Conservation (phyloP, 139 green algal species). For the Limnomonas spitsbergensis region DNA sequence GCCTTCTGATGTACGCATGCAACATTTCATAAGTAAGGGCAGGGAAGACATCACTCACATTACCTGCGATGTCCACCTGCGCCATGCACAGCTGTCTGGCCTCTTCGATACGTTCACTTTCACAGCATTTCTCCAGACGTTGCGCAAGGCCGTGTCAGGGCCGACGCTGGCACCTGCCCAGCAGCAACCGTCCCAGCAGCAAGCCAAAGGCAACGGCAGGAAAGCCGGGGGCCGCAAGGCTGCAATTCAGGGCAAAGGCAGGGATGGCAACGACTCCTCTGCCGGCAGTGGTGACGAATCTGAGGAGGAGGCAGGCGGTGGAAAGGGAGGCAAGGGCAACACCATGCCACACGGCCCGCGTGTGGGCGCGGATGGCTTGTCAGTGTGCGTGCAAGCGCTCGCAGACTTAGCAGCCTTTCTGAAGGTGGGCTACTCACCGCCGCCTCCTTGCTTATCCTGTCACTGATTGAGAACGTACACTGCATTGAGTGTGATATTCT, state of each 20-base stretch:
- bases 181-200: background rate
- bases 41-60: too few relatives aligned
- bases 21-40: too few relatives aligned
- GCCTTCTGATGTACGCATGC: too few relatives aligned
- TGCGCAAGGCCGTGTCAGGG: background rate
- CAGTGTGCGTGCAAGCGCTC: background rate
- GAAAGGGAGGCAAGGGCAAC: background rate
- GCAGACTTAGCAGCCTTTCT: background rate
- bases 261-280: background rate
- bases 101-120: background rate
- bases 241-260: conserved; percentile 2
- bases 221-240: too few relatives aligned
- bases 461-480: too few relatives aligned
- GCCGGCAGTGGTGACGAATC: background rate
- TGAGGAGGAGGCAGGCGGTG: background rate
- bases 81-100: background rate
- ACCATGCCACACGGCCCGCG: too few relatives aligned
- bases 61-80: too few relatives aligned
- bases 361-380: background rate
- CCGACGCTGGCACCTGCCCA: background rate
- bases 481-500: too few relatives aligned
- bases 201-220: background rate
- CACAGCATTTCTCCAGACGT: background rate
- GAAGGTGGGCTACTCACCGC: too few relatives aligned
- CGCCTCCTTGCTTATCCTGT: too few relatives aligned